A percentile compares a stretch with the other conserved stretches of the same genome.
Evolutionary conservation across 345 rosid genomes (phyloP).

Genomic region (Abelmoschus esculentus): DNA sequence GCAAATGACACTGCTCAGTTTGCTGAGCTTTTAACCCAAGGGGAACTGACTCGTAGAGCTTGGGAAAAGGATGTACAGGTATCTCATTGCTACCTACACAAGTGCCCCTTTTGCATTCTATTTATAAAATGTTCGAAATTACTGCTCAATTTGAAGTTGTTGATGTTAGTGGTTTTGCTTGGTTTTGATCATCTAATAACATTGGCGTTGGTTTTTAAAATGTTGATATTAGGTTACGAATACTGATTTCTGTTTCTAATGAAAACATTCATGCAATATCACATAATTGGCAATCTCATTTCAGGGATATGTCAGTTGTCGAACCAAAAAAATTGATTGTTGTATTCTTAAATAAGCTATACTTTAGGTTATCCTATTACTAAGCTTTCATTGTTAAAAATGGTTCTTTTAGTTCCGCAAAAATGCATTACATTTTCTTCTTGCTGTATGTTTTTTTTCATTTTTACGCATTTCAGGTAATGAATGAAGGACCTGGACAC

Average conservation of each 20-base stretch:
- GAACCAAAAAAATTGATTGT: neutral
- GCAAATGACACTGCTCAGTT: slow-evolving; percentile 98
- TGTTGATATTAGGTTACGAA: neutral
- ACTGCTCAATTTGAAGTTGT: neutral
- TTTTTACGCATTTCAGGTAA: slow-evolving; percentile 43
- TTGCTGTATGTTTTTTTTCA: neutral
- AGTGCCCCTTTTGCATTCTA: neutral
- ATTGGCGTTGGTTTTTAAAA: neutral
- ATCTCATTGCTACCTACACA: neutral
- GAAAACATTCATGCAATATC: neutral
- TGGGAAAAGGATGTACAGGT: slow-evolving; percentile 99
- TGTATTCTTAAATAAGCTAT: neutral
- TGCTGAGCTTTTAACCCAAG: slow-evolving; percentile 98
- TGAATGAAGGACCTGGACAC: slow-evolving; percentile 94
- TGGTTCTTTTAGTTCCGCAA: neutral
- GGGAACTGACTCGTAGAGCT: slow-evolving; percentile 93
- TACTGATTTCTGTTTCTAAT: neutral
- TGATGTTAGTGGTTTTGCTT: neutral
- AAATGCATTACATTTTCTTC: neutral
- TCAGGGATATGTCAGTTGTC: neutral
- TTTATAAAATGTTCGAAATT: neutral
- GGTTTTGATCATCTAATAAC: neutral
- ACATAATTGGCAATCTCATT: neutral
- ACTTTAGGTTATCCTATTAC: neutral
- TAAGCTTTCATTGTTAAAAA: no score